A percentile compares a stretch with the other conserved stretches of the same genome.
phyloP scores from a whole-genome alignment of 2,329 filamentous ascomycete species.

The Nigrograna mackinnonii region DNA sequence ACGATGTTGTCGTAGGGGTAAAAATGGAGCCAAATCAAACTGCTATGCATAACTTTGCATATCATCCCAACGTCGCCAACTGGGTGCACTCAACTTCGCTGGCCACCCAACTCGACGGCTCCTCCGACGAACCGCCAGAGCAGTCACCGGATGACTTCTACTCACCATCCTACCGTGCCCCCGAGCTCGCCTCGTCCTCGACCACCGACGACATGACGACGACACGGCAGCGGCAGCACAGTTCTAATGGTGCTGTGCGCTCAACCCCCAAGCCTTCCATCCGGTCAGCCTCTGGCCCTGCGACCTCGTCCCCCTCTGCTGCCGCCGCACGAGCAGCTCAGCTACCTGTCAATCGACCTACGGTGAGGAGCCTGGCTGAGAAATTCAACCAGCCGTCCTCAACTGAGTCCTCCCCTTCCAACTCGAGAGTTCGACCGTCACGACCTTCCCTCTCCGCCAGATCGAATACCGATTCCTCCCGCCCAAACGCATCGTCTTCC shows the following conservation, averaged over 20 bases:
- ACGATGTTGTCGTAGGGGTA: conserved; percentile 30
- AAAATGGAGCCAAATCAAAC: conserved; percentile 32
- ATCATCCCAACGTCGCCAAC: conserved; percentile 31
- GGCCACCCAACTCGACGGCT: conserved; percentile 22
- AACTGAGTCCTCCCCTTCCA: conserved; percentile 26
- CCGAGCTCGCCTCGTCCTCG: not conserved
- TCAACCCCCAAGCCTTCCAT: conserved; percentile 22
- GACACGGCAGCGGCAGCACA: conserved; percentile 31
- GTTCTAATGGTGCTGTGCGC: conserved; percentile 27
- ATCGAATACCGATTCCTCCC: conserved; percentile 5
- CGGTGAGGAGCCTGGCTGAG: conserved; percentile 40
- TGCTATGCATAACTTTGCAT: conserved; percentile 32
- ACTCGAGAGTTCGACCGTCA: conserved; percentile 14
- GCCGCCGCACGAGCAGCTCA: conserved; percentile 17
- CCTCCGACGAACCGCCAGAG: conserved; percentile 14
- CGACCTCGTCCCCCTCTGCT: conserved; percentile 24
- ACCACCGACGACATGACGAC: conserved; percentile 17
- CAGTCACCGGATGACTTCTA: conserved; percentile 35
- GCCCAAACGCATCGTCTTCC: conserved; percentile 4
- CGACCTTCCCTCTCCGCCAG: conserved; percentile 9
- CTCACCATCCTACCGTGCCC: conserved; percentile 23
- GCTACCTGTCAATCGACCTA: conserved; percentile 27
- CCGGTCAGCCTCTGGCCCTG: conserved; percentile 34
- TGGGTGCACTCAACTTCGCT: conserved; percentile 40
- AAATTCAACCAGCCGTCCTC: conserved; percentile 39